Base-by-base conservation (phyloP, 345 rosid species). In the Viola odorata region DNA sequence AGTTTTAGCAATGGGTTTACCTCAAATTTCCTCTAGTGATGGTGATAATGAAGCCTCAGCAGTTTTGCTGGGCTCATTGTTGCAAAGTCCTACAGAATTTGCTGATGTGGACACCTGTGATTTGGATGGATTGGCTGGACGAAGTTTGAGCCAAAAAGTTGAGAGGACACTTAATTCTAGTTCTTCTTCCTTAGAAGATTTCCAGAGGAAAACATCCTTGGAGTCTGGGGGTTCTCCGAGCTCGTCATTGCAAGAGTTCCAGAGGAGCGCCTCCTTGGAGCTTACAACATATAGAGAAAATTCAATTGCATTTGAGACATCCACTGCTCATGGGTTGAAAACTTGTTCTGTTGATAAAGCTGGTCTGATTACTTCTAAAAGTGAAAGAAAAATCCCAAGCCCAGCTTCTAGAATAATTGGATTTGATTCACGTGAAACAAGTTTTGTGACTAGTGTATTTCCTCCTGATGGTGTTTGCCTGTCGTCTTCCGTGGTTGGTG, bases 391-490 rank as follows among this genome's bases (percentile, higher is more conserved):
- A 53, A 32, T 64, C 53, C 84, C 55, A 40, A 58, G 54, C 55
- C 91, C 91, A 76, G 79, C 79, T 57, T 76, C 91, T 60, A 81
- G 98, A 73, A 85, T 87, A 61, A 85, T 91, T 60, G 96, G 96
- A 42, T 91, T 87, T 71, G 86, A 80, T 61, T 80, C 95, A 58
- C 66, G 41, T 3, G 82, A 73, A 66, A 68, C 57, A 41, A 65
- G 72, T 70, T 75, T 74, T 13, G 6, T 66, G 50, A 41, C 65
- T 17, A 71, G 60, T 53, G 71, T 62, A 62, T 41, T 58, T 60
- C 59, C 60, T 55, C 71, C 83, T 67, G 67, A 58, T 58, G 72
- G 75, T 63, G 39, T 52, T 66, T 41, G 57, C 55, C 66, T 12
- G 47, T 69, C 79, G 58, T 71, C 66, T 50, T 55, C 83, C 56